Conservation (phyloP, 306 rosid species). For the Fragaria vesca region DNA sequence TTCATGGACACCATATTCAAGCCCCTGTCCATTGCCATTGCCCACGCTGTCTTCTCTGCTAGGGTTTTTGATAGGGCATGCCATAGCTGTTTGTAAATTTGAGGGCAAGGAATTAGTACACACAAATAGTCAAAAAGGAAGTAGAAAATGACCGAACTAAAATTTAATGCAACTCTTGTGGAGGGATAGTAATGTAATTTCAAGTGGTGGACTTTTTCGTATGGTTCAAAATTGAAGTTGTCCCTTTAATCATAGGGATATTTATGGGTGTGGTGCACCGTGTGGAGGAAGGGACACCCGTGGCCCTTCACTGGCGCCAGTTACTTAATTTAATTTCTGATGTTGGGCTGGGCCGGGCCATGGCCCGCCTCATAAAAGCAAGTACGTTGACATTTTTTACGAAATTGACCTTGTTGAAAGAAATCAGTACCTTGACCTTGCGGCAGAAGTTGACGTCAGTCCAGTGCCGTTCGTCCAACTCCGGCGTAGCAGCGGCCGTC, state of each 20-base stretch:
- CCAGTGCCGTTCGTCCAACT: constrained; percentile 77
- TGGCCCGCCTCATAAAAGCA: not conserved
- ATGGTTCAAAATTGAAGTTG: no score
- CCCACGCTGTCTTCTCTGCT: constrained; percentile 86
- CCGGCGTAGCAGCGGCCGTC: constrained; percentile 21
- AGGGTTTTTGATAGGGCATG: constrained; percentile 84
- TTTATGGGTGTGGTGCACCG: not conserved
- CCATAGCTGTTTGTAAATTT: constrained; percentile 56
- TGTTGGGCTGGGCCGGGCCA: not conserved
- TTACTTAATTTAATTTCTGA: not conserved
- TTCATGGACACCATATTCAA: constrained; percentile 76
- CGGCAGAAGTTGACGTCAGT: constrained; percentile 74
- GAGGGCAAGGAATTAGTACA: not conserved
- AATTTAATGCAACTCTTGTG: not conserved
- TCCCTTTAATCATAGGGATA: not conserved
- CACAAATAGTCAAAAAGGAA: not conserved
- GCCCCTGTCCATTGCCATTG: constrained; percentile 86
- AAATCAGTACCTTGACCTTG: constrained; percentile 61
- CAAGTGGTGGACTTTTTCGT: not conserved
- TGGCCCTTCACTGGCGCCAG: not conserved
- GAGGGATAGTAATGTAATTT: not conserved
- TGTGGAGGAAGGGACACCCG: not conserved
- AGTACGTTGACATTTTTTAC: not conserved
- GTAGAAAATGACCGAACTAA: no score
- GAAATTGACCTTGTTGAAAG: not conserved